Evolutionary conservation across 1,284 basidiomycete species (phyloP).

Genomic region (Malassezia obtusa): DNA sequence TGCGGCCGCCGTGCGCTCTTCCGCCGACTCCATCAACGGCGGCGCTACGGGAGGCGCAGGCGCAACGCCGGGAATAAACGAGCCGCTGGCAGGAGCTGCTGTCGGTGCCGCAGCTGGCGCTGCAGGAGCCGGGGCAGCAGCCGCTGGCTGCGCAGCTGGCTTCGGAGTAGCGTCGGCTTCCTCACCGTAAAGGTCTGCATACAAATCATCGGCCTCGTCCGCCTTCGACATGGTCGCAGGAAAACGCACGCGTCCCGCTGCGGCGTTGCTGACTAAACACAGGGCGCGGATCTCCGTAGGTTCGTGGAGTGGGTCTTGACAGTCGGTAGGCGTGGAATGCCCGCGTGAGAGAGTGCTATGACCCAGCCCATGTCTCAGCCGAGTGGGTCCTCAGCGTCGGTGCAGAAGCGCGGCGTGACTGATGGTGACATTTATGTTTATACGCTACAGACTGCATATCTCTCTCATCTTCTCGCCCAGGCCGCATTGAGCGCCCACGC

Average conservation of each 20-base stretch:
- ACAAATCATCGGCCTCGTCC: constrained; percentile 19
- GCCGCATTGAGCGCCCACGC: constrained; percentile 11
- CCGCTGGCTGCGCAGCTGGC: neutral
- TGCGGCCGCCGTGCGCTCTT: constrained; percentile 12
- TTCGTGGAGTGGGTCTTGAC: too few relatives aligned
- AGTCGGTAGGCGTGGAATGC: too few relatives aligned
- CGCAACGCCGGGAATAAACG: constrained; percentile 12
- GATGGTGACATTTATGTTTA: constrained; percentile 46
- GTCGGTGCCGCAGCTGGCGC: constrained; percentile 4
- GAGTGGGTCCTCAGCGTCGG: constrained; percentile 22
- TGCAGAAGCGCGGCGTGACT: constrained; percentile 23
- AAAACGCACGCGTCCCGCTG: neutral
- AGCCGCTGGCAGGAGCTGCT: neutral
- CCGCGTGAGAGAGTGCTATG: neutral
- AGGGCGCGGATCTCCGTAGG: too few relatives aligned
- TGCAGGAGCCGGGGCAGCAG: constrained; percentile 1
- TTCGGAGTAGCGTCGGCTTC: constrained; percentile 8
- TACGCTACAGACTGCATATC: constrained; percentile 37
- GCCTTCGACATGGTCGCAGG: constrained; percentile 12
- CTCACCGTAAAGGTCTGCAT: constrained; percentile 18
- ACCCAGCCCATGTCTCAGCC: neutral
- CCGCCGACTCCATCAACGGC: constrained; percentile 3
- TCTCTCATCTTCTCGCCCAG: constrained; percentile 19
- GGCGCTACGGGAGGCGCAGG: neutral
- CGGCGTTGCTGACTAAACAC: constrained; percentile 3